Conservation (phyloP, 768 basidiomycete genomes). For the Mrakia gelida region DNA sequence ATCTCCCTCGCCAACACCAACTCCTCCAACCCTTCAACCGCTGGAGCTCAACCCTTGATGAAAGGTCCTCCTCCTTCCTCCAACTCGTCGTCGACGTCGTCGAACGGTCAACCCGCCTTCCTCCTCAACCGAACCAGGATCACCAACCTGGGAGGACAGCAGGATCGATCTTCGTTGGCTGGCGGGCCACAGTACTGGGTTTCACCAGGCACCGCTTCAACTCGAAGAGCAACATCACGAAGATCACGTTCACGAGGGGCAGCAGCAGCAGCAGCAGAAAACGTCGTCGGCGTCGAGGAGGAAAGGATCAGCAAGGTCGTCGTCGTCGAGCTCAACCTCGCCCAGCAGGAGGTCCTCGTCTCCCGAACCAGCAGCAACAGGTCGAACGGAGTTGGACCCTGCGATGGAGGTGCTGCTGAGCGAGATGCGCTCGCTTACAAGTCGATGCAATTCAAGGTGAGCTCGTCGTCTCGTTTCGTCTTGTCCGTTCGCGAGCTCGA, state of each 20-base stretch:
- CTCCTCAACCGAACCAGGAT: neutral
- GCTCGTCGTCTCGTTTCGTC: neutral
- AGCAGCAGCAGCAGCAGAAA: slow-evolving; percentile 1
- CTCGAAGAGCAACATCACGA: neutral
- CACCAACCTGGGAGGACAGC: neutral
- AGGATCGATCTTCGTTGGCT: neutral
- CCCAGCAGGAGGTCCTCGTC: neutral
- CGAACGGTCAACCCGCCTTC: neutral
- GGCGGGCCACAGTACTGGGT: slow-evolving; percentile 1
- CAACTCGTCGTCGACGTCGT: neutral
- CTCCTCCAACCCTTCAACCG: neutral
- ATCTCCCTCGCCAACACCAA: neutral
- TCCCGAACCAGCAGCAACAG: neutral
- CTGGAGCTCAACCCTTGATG: neutral
- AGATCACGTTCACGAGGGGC: neutral
- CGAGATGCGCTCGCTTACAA: slow-evolving; percentile 9
- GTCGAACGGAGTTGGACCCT: neutral
- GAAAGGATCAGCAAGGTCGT: neutral
- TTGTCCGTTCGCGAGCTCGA: neutral
- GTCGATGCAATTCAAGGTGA: slow-evolving; percentile 17
- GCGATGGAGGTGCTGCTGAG: slow-evolving; percentile 7
- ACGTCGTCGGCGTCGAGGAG: neutral
- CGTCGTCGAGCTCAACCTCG: neutral
- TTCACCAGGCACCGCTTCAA: neutral
- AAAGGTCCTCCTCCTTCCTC: neutral